phyloP scores from a whole-genome alignment of 345 rosid species.

The Odontarrhena argentea region DNA sequence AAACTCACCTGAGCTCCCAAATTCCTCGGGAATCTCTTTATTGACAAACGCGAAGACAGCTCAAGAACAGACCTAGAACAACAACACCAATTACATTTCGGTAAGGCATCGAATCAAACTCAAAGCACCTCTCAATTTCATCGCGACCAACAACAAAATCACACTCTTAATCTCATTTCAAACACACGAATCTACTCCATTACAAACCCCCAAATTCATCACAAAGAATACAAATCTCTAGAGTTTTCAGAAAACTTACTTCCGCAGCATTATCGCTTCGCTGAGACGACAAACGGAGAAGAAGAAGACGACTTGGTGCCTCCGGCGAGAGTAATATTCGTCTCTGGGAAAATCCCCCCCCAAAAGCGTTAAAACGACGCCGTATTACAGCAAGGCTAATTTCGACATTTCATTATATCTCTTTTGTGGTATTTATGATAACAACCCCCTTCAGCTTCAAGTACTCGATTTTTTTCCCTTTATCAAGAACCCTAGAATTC shows the following conservation, averaged over 20 bases:
- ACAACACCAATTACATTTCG: neutral
- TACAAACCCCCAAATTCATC: neutral
- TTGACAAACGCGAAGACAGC: slow-evolving; percentile 56
- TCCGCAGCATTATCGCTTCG: slow-evolving; percentile 41
- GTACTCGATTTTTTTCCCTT: slow-evolving; percentile 21
- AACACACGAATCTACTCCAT: neutral
- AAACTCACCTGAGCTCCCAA: slow-evolving; percentile 53
- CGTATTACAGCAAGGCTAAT: slow-evolving; percentile 13
- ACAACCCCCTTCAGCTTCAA: slow-evolving; percentile 10
- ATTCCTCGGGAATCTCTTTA: slow-evolving; percentile 51
- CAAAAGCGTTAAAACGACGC: slow-evolving; percentile 30
- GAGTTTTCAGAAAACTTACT: slow-evolving; percentile 34
- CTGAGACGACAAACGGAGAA: slow-evolving; percentile 19
- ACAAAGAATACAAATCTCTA: neutral
- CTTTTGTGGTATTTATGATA: slow-evolving; percentile 22
- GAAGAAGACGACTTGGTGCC: neutral
- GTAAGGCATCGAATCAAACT: slow-evolving; percentile 4
- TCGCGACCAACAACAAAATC: slow-evolving; percentile 15
- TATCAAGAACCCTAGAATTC: slow-evolving; percentile 50
- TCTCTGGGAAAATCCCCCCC: neutral
- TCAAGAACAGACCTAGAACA: slow-evolving; percentile 66
- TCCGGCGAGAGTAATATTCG: slow-evolving; percentile 13
- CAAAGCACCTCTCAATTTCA: neutral
- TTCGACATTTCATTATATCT: slow-evolving; percentile 23
- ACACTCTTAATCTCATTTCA: slow-evolving; percentile 2